Base-by-base conservation (phyloP, 2,329 filamentous ascomycete species). In the Cladophialophora chaetospira region DNA sequence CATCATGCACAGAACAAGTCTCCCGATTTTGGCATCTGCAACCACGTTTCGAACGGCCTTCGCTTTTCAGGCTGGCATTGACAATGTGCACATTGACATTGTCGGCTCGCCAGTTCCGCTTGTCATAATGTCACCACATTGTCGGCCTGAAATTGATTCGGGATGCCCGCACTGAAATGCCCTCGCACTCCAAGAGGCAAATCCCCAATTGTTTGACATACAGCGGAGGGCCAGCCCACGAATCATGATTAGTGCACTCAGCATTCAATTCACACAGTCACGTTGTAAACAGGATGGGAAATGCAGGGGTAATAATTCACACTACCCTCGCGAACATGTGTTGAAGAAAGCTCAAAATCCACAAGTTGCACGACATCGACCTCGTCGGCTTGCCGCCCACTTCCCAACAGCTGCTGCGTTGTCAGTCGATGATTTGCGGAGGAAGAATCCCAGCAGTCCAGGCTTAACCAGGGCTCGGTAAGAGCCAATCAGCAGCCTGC, bases 381-480 rank as follows among this genome's bases (percentile, higher is more conserved):
- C 31, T 29, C 13, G 29, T 44, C 42, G 35, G 26, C 46, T 48
- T 55, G 47, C 52, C 55, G 52, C 51, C 54, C 51, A 35, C 46
- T 42, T 53, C 48, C 60, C 55, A 40, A 55, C 33, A 45, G 47
- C 25, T 62, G 60, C 33, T 62, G 60, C 43, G 60, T 60, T 62
- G 60, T 53, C 60, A 62, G 47, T 49, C 25, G 42, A 40, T 62
- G 60, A 62, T 62, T 62, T 62, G 60, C 44, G 46, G 60, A 60
- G 49, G 38, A 35, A 33, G 21, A 21, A 45, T 33, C 57, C 60
- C 46, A 44, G 47, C 52, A 45, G n/a, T 19, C 44, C 40, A 21
- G 50, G 49, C 28, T 44, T 55, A 28, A 33, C 53, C 57, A 58
- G 53, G 38, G 36, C 35, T 25, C 47, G 35, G 17, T 21, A 25